Evolutionary conservation across 257 asterid genomes (phyloP), one percentile per base, ranked within the genome.

Genomic region (Sherardia arvensis): DNA sequence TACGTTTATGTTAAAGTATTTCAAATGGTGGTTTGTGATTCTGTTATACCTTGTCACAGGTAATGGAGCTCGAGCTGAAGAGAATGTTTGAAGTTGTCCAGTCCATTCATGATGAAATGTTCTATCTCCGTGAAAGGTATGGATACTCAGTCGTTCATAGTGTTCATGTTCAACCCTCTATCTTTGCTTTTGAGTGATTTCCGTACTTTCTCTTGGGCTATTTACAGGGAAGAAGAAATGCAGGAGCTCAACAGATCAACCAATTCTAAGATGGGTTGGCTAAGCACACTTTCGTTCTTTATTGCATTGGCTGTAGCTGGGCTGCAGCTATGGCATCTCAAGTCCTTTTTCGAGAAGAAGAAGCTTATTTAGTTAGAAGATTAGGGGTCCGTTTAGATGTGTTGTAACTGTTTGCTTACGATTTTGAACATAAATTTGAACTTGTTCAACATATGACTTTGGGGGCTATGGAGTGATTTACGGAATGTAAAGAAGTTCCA

Each of bases 171-270:
- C 34, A 34, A n/a, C 5, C 58, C 8, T 45, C 28, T 34, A 43
- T 63, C 27, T 27, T 5, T 27, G 67, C 8, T 61, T 14, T 1
- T 26, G 14, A 34, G 17, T 60, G 32, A 43, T 30, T 21, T 38
- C 17, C 36, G 7, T 21, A 58, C 43, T 27, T 15, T 4, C 49
- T 18, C 1, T 63, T 45, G 17, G 22, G 2, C 49, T 53, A 55
- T n/a, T 45, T 65, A 26, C 84, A 87, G 96, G 84, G 96, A 87
- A 72, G 80, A 73, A 61, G 95, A 91, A 76, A 88, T 91, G 96
- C 96, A 86, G 77, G 66, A 69, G 56, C 81, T 87, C 38, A 91
- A 91, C 69, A 62, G 61, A 70, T 84, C 95, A 0, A 91, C 96
- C 43, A 79, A 80, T 80, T 78, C 87, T 20, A 84, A 78, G 73